Evolutionary conservation across 805 yeast species (phyloP).

Genomic region (Wickerhamiella qilinensis): DNA sequence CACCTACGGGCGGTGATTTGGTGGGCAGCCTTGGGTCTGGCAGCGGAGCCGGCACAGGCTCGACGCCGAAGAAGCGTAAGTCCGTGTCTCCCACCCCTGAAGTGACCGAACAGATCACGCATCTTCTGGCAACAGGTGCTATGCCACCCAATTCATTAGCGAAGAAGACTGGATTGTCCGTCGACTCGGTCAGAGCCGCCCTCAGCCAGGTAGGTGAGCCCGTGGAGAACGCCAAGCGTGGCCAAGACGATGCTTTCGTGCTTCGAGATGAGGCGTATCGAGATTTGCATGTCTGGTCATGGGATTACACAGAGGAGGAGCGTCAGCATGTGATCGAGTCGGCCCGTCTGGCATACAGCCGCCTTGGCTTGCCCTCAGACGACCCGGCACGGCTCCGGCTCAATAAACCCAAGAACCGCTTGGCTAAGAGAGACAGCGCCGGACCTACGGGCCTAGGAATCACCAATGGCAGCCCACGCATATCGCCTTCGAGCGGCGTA

Average conservation of each 20-base stretch:
- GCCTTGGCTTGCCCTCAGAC: slow-evolving; percentile 16
- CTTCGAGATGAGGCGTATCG: slow-evolving; percentile 18
- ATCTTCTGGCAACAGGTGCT: slow-evolving; percentile 35
- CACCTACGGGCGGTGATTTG: background rate
- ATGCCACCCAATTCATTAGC: slow-evolving; percentile 21
- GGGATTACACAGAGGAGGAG: slow-evolving; percentile 22
- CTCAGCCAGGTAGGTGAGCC: slow-evolving; percentile 22
- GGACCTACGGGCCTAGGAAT: background rate
- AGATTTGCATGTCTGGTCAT: slow-evolving; percentile 23
- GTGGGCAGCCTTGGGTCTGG: background rate
- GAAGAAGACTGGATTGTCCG: slow-evolving; percentile 17
- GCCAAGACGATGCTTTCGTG: slow-evolving; percentile 15
- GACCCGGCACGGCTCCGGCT: slow-evolving; percentile 17
- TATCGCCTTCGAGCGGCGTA: background rate
- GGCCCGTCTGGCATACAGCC: slow-evolving; percentile 18
- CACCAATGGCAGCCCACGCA: background rate
- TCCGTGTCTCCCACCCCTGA: background rate
- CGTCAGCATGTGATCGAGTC: slow-evolving; percentile 18
- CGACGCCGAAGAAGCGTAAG: background rate
- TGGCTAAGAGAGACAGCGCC: background rate
- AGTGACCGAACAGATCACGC: slow-evolving; percentile 22
- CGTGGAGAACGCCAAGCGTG: slow-evolving; percentile 15
- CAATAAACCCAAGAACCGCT: slow-evolving; percentile 12
- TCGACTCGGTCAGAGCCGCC: slow-evolving; percentile 18
- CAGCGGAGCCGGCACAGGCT: background rate